Conservation (phyloP, 2,329 filamentous ascomycete genomes). For the Malbranchea cinnamomea region DNA sequence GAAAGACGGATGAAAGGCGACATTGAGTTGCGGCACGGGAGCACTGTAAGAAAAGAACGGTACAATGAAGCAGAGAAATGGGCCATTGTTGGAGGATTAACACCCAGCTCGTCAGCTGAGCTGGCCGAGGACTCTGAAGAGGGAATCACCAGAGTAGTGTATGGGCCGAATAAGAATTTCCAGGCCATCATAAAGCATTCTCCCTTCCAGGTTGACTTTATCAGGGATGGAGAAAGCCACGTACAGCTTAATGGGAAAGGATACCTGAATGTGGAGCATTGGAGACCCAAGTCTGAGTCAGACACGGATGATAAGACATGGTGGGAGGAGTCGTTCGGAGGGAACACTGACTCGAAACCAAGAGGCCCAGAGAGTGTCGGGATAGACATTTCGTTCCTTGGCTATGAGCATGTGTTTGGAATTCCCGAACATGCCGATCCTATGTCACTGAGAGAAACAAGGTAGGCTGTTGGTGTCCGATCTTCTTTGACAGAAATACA, state of each 20-base stretch:
- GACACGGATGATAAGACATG: slow-evolving; percentile 73
- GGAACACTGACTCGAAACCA: slow-evolving; percentile 92
- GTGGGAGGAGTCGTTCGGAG: slow-evolving; percentile 96
- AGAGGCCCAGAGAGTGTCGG: slow-evolving; percentile 82
- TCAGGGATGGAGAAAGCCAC: slow-evolving; percentile 65
- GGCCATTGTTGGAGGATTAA: slow-evolving; percentile 69
- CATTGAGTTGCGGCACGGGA: slow-evolving; percentile 73
- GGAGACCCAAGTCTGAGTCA: slow-evolving; percentile 70
- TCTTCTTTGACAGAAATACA: not conserved
- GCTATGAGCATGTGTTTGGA: slow-evolving; percentile 84
- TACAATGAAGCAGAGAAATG: slow-evolving; percentile 86
- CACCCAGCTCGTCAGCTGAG: slow-evolving; percentile 55
- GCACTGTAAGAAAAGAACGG: slow-evolving; percentile 72
- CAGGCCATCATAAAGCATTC: slow-evolving; percentile 71
- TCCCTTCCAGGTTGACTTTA: slow-evolving; percentile 77
- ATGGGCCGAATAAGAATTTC: slow-evolving; percentile 60
- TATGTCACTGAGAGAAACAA: slow-evolving; percentile 76
- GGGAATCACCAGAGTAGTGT: slow-evolving; percentile 58
- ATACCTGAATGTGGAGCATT: slow-evolving; percentile 85
- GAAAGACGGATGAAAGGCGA: slow-evolving; percentile 78
- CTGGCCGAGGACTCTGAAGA: slow-evolving; percentile 49
- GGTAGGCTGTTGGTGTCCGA: slow-evolving; percentile 27
- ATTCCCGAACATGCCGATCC: slow-evolving; percentile 87
- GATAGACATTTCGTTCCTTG: slow-evolving; percentile 81
- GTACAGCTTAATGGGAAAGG: slow-evolving; percentile 84